Percentiles rank a stretch among this genome's conserved stretches.
Evolutionary conservation across 176 grass and related monocot genomes (phyloP).

Genomic region (Carex parvula): DNA sequence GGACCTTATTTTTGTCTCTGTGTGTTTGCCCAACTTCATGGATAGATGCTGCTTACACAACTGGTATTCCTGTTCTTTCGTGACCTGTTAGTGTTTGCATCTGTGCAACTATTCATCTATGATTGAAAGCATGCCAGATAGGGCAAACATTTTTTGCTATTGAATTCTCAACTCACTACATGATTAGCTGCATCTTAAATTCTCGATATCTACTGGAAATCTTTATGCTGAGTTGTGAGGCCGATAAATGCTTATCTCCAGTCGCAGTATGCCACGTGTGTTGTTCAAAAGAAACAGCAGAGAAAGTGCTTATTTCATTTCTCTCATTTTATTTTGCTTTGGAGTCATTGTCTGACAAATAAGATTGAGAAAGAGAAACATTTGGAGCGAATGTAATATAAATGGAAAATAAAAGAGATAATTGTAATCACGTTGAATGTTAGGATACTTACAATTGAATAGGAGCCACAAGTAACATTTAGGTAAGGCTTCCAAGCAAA

Average conservation of each 20-base stretch:
- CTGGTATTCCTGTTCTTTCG: background rate
- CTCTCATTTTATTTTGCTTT: background rate
- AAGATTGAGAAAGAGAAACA: background rate
- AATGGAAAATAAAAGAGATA: background rate
- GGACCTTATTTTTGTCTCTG: conserved; percentile 18
- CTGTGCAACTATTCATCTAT: background rate
- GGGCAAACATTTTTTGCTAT: background rate
- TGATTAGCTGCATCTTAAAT: background rate
- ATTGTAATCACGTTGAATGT: conserved; percentile 11
- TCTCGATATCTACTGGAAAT: background rate
- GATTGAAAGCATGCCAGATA: background rate
- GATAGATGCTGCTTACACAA: conserved; percentile 22
- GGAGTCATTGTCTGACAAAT: conserved; percentile 11
- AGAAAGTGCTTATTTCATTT: conserved; percentile 10
- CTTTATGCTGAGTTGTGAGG: background rate
- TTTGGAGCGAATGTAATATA: background rate
- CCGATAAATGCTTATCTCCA: conserved; percentile 16
- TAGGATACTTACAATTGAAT: conserved; percentile 26
- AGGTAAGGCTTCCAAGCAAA: conserved; percentile 17
- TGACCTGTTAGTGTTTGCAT: background rate
- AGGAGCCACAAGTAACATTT: conserved; percentile 8
- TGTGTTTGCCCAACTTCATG: conserved; percentile 5
- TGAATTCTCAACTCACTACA: background rate
- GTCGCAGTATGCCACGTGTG: conserved; percentile 15
- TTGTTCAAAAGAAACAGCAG: background rate